Conservation (phyloP, 2,329 filamentous ascomycete species). For the Passalora sequoiae region DNA sequence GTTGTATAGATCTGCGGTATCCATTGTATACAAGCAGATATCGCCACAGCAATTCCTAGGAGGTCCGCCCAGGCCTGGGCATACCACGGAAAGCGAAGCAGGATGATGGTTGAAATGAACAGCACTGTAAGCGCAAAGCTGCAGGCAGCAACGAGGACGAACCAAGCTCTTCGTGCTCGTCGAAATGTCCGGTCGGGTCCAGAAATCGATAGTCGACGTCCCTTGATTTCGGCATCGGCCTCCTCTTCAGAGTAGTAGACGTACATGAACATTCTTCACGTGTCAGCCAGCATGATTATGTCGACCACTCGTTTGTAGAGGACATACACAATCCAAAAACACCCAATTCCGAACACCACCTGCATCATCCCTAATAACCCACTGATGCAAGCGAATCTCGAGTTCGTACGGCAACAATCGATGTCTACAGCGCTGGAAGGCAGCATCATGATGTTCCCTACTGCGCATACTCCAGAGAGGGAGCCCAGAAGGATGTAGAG, state of each 20-base stretch:
- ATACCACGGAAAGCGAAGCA: constrained; percentile 57
- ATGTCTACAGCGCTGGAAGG: constrained; percentile 74
- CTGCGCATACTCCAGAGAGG: constrained; percentile 77
- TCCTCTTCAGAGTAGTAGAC: constrained; percentile 46
- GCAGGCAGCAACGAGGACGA: constrained; percentile 59
- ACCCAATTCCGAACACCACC: constrained; percentile 80
- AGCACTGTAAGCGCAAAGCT: constrained; percentile 68
- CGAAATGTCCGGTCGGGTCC: constrained; percentile 28
- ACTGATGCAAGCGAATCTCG: constrained; percentile 72
- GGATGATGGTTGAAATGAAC: constrained; percentile 56
- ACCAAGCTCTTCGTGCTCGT: constrained; percentile 25
- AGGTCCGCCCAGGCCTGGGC: constrained; percentile 74
- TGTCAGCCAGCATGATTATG: no score
- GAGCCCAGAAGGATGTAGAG: constrained; percentile 86
- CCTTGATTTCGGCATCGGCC: constrained; percentile 25
- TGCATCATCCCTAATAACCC: constrained; percentile 82
- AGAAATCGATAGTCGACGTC: constrained; percentile 24
- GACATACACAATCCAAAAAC: constrained; percentile 59
- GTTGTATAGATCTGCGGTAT: constrained; percentile 89
- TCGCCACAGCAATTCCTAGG: constrained; percentile 69
- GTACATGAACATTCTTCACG: constrained; percentile 84
- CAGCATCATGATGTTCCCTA: constrained; percentile 82
- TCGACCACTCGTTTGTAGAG: no score
- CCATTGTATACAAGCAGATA: constrained; percentile 79
- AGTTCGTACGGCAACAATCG: constrained; percentile 74